These are phyloP conservation scores for Sporopachydermia lactativora DNA, from an alignment of 805 yeast genomes.

Conservation along the genomic window DNA sequence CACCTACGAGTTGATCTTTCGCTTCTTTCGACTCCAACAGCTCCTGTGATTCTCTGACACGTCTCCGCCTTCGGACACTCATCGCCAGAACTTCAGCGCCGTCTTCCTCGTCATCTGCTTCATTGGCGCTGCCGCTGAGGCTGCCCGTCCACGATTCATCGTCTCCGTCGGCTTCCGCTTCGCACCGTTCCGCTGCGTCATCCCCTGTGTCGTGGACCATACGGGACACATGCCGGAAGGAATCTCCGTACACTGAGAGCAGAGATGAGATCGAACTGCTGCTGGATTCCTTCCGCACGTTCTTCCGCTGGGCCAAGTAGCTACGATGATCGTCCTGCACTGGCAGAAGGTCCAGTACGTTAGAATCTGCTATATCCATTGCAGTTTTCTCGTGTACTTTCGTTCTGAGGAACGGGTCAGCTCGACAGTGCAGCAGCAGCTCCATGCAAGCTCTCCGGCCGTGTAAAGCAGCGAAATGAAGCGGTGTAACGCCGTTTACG, in stretches of 20 bases:
- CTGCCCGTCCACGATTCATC: conserved; percentile 13
- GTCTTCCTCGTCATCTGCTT: conserved; percentile 2
- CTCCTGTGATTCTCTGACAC: background rate
- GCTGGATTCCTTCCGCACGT: conserved; percentile 2
- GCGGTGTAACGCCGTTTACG: conserved; percentile 70
- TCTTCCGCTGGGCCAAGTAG: conserved; percentile 13
- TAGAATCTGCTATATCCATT: conserved; percentile 20
- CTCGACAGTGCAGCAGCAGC: conserved; percentile 47
- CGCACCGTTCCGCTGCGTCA: conserved; percentile 13
- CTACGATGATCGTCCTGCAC: conserved; percentile 16
- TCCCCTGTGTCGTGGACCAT: conserved; percentile 19
- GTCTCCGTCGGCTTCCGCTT: conserved; percentile 11
- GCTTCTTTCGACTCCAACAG: background rate
- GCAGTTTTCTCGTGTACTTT: conserved; percentile 31
- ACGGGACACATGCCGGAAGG: conserved; percentile 20
- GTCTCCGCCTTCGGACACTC: background rate
- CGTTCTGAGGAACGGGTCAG: conserved; percentile 38
- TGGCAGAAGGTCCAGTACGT: conserved; percentile 15
- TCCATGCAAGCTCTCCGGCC: conserved; percentile 60
- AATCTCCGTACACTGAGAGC: conserved; percentile 14
- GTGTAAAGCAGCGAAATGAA: conserved; percentile 70
- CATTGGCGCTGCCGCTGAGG: conserved; percentile 2
- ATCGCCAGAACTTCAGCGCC: background rate
- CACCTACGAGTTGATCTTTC: background rate
- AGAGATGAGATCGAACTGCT: conserved; percentile 7